A percentile compares a stretch with the other conserved stretches of the same genome.
phyloP scores from a whole-genome alignment of 192 early-diverging fungal genomes.

The Linnemannia elongata region DNA sequence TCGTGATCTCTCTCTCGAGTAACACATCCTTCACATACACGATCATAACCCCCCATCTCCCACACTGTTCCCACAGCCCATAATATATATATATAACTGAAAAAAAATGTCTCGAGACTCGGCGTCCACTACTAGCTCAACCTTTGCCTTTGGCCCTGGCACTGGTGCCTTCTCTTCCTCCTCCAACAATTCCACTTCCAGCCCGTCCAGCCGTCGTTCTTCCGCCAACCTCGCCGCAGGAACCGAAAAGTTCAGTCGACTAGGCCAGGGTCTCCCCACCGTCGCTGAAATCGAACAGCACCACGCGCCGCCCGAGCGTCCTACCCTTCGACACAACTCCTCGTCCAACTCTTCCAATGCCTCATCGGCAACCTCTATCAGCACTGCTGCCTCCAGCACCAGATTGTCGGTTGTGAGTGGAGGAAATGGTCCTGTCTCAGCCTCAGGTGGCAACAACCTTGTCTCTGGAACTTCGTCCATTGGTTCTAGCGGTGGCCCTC shows the following conservation, averaged over 20 bases:
- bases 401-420: background rate
- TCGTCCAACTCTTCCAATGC: slow-evolving; percentile 1
- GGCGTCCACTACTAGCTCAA: slow-evolving; percentile 3
- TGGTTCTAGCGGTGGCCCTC: background rate
- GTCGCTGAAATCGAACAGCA: slow-evolving; percentile 40
- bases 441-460: background rate
- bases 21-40: background rate
- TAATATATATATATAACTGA: background rate
- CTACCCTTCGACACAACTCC: slow-evolving; percentile 11
- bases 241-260: slow-evolving; percentile 41
- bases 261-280: slow-evolving; percentile 35
- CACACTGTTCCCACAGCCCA: background rate
- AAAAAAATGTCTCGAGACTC: background rate
- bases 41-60: background rate
- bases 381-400: background rate
- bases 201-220: slow-evolving; percentile 38
- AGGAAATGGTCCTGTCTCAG: background rate
- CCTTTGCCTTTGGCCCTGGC: slow-evolving; percentile 25
- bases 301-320: background rate
- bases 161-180: slow-evolving; percentile 24
- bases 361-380: background rate
- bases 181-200: background rate
- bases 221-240: slow-evolving; percentile 23
- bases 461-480: background rate
- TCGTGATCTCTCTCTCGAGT: background rate